Evolutionary conservation across 495 filamentous ascomycete genomes (phyloP).

Genomic region (Lophium mytilinum): DNA sequence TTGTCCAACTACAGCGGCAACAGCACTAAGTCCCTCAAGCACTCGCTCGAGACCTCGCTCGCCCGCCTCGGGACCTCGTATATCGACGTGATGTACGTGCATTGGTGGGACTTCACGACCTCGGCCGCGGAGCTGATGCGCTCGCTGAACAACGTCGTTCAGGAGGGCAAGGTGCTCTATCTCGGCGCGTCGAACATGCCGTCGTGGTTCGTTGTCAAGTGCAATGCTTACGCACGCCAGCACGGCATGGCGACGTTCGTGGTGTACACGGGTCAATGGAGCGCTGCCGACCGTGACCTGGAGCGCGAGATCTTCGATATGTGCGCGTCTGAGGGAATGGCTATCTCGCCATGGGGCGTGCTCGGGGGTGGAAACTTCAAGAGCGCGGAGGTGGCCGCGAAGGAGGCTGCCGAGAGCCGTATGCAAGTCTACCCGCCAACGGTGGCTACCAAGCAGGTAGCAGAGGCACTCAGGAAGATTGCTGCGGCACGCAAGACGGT

Average conservation of each 20-base stretch:
- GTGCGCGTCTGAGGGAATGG: slow-evolving; percentile 30
- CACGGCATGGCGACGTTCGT: slow-evolving; percentile 51
- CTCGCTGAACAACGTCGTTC: slow-evolving; percentile 28
- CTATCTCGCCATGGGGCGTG: slow-evolving; percentile 32
- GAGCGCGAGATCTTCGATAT: slow-evolving; percentile 51
- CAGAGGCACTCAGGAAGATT: slow-evolving; percentile 48
- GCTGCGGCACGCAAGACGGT: slow-evolving; percentile 34
- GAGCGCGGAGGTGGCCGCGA: slow-evolving; percentile 6
- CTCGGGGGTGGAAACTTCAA: slow-evolving; percentile 33
- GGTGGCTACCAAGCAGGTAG: slow-evolving; percentile 44
- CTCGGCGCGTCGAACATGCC: slow-evolving; percentile 35
- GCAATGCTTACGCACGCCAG: slow-evolving; percentile 29
- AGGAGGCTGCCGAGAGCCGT: slow-evolving; percentile 23
- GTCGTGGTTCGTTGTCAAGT: slow-evolving; percentile 33
- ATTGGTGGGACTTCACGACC: slow-evolving; percentile 36
- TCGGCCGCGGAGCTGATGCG: slow-evolving; percentile 35
- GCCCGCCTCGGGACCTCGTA: slow-evolving; percentile 56
- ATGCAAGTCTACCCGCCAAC: slow-evolving; percentile 11
- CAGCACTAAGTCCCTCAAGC: slow-evolving; percentile 42
- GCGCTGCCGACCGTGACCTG: slow-evolving; percentile 35
- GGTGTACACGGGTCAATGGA: slow-evolving; percentile 61
- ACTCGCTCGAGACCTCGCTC: slow-evolving; percentile 48
- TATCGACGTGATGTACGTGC: slow-evolving; percentile 48
- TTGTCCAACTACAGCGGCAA: slow-evolving; percentile 34
- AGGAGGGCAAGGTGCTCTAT: slow-evolving; percentile 34